These are phyloP conservation scores for Diutina mesorugosa DNA, from an alignment of 1,139 yeast genomes.

Conservation along the genomic window DNA sequence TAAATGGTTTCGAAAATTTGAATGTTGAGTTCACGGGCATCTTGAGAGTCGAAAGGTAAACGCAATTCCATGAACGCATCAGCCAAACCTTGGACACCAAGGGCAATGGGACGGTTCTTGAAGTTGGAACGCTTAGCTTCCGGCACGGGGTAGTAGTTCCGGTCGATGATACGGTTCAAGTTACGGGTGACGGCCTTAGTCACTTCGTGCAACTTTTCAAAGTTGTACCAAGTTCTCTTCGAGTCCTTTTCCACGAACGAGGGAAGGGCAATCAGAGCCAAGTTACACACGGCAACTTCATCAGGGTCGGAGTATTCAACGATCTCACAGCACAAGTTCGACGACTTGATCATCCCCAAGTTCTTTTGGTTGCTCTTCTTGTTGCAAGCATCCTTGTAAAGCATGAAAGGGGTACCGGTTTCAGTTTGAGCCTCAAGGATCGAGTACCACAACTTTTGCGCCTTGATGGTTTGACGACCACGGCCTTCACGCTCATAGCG, in stretches of 20 bases:
- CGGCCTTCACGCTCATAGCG: slow-evolving; percentile 32
- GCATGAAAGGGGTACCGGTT: slow-evolving; percentile 48
- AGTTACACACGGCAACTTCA: slow-evolving; percentile 46
- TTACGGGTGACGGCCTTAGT: slow-evolving; percentile 66
- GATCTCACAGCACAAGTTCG: slow-evolving; percentile 47
- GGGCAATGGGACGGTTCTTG: slow-evolving; percentile 74
- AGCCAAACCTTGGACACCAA: slow-evolving; percentile 87
- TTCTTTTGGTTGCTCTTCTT: slow-evolving; percentile 40
- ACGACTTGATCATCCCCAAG: slow-evolving; percentile 42
- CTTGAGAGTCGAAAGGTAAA: slow-evolving; percentile 67
- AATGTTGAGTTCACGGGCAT: slow-evolving; percentile 57
- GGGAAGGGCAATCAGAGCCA: slow-evolving; percentile 42
- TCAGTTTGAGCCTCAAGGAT: slow-evolving; percentile 45
- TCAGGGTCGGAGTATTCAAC: slow-evolving; percentile 41
- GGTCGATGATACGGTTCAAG: slow-evolving; percentile 66
- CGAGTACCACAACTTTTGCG: slow-evolving; percentile 42
- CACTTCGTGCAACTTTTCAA: slow-evolving; percentile 56
- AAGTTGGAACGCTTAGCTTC: slow-evolving; percentile 59
- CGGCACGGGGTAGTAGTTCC: slow-evolving; percentile 65
- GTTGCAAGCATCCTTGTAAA: slow-evolving; percentile 47
- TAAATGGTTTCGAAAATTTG: slow-evolving; percentile 85
- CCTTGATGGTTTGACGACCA: slow-evolving; percentile 25
- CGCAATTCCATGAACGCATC: slow-evolving; percentile 71
- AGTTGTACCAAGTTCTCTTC: slow-evolving; percentile 43
- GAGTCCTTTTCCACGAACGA: slow-evolving; percentile 30